These are phyloP conservation scores for Penicillium longicatenatum DNA, from an alignment of 495 filamentous ascomycete species.

Conservation along the genomic window DNA sequence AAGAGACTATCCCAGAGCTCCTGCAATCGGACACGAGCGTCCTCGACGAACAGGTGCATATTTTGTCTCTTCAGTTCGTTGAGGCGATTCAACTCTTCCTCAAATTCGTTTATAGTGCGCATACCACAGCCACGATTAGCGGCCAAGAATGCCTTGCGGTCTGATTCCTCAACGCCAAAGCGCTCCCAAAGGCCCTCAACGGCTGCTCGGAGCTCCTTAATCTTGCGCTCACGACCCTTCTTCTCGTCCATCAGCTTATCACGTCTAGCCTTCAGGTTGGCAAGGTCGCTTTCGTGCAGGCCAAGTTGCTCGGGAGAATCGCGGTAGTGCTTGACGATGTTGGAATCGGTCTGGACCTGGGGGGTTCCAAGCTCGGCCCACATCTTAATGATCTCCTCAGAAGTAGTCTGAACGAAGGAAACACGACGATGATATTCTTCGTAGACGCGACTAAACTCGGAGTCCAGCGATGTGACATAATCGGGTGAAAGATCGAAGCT, in stretches of 20 bases:
- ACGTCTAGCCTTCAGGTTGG: slow-evolving; percentile 66
- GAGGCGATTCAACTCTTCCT: slow-evolving; percentile 81
- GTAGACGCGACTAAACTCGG: slow-evolving; percentile 89
- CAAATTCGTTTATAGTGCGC: slow-evolving; percentile 88
- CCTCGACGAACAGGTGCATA: slow-evolving; percentile 91
- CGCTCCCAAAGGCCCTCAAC: slow-evolving; percentile 89
- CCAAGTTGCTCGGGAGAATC: slow-evolving; percentile 92
- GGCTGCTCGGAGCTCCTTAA: slow-evolving; percentile 71
- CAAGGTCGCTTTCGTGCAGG: slow-evolving; percentile 81
- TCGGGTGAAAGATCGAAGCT: slow-evolving; percentile 85
- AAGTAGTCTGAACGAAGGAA: slow-evolving; percentile 67
- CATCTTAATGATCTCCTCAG: slow-evolving; percentile 85
- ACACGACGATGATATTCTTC: slow-evolving; percentile 89
- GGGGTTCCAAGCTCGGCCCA: slow-evolving; percentile 95
- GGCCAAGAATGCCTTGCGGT: slow-evolving; percentile 78
- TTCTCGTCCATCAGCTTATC: slow-evolving; percentile 95
- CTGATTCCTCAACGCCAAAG: slow-evolving; percentile 76
- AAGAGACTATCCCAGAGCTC: slow-evolving; percentile 94
- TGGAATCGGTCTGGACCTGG: slow-evolving; percentile 84
- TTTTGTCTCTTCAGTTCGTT: slow-evolving; percentile 95
- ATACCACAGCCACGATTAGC: slow-evolving; percentile 78
- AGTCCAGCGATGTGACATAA: slow-evolving; percentile 85
- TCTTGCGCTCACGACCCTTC: slow-evolving; percentile 75
- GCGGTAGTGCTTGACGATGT: slow-evolving; percentile 84
- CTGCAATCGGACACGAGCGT: slow-evolving; percentile 84